Base-by-base conservation (phyloP, 345 rosid species). In the Melaleuca alternifolia region DNA sequence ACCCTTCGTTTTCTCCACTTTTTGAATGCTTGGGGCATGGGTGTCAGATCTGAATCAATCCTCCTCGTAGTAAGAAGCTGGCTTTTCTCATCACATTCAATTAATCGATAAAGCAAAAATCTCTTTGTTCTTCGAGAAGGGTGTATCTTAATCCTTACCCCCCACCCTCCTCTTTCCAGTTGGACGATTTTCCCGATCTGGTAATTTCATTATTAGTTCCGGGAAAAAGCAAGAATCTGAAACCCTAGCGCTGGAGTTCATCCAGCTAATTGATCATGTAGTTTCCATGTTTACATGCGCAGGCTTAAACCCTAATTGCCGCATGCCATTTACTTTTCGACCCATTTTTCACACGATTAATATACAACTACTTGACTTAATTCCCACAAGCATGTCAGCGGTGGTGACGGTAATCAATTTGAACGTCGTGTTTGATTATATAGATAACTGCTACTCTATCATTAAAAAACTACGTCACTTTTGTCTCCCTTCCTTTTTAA, bases 31-130 rank as follows among this genome's bases (percentile, higher is more conserved):
- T 84, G 62, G 84, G 2, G 75, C 18, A 81, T 83, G 54, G 48
- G 56, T 77, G 88, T 61, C 88, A 81, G 87, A 65, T 87, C 88
- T 87, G 85, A 88, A 85, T 84, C 87, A 86, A 86, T 85, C 87
- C 88, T 59, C 83, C 84, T 89, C 85, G 88, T 56, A 50, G 87
- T 51, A 51, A 50, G 84, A 82, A 71, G 48, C 48, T 37, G 37
- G 46, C 48, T 15, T 71, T 41, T 71, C 37, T 37, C 79, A 71
- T 71, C 79, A 37, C 79, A 71, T 71, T 71, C 79, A 71, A 37
- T 37, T 37, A 71, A 37, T 21, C 23, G 26, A 11, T 71, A 71
- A 71, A 37, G 79, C 48, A 18, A 37, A 37, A 15, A 48, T 18
- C 23, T 11, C 48, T 71, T 33, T 20, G 26, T 37, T 24, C 37